Base-by-base conservation (phyloP, 139 green algal genomes). In the Eudorina sp. region DNA sequence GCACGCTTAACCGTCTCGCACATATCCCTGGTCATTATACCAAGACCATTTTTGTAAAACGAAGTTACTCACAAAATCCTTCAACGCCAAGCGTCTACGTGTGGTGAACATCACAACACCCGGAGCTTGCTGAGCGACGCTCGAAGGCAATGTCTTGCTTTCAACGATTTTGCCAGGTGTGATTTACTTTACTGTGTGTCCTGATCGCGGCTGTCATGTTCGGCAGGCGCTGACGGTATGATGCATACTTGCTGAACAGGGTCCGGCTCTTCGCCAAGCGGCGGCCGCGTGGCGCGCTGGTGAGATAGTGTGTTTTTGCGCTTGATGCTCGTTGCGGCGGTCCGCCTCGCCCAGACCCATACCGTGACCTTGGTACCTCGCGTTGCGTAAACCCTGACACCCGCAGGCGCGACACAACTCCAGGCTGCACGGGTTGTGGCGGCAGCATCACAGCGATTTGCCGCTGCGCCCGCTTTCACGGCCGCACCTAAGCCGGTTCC, bases 281-380 rank as follows among this genome's bases (percentile, higher is more conserved):
- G 81, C 81, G 31, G 81, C 81, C 4, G 46, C 81, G 18, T 87
- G 81, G 81, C 62, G 81, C 7, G 45, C 81, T 48, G 81, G 81
- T 87, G n/a, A 76, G 62, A 76, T 19, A n/a, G n/a, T n/a, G n/a
- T n/a, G n/a, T n/a, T n/a, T n/a, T n/a, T n/a, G n/a, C n/a, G n/a
- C n/a, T n/a, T n/a, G n/a, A n/a, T n/a, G n/a, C n/a, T n/a, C n/a
- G n/a, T n/a, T n/a, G n/a, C n/a, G n/a, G n/a, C n/a, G n/a, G n/a
- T n/a, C n/a, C n/a, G n/a, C n/a, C n/a, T n/a, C n/a, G n/a, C n/a
- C n/a, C n/a, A n/a, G n/a, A n/a, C n/a, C n/a, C n/a, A n/a, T n/a
- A n/a, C n/a, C n/a, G n/a, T n/a, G n/a, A n/a, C n/a, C n/a, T n/a
- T n/a, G n/a, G n/a, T n/a, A n/a, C n/a, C n/a, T 25, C 16, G 13